These are phyloP conservation scores for Inga oerstediana DNA, from an alignment of 306 rosid species.

Conservation along the genomic window DNA sequence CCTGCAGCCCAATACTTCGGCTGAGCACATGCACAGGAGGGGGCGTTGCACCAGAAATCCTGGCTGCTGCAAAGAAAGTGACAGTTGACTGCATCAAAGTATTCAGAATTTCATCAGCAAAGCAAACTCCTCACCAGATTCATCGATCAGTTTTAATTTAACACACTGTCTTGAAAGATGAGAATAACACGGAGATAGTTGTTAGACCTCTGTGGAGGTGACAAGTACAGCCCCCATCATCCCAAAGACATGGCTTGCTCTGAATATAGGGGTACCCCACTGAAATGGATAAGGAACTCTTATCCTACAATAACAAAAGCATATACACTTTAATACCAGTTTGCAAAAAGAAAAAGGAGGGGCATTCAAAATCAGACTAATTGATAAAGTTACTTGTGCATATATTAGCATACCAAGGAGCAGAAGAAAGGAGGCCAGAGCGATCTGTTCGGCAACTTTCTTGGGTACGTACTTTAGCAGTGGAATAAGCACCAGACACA, in stretches of 20 bases:
- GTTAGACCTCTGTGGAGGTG: slow-evolving; percentile 79
- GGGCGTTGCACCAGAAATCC: slow-evolving; percentile 98
- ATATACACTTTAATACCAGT: neutral
- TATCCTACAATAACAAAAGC: slow-evolving; percentile 60
- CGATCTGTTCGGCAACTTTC: slow-evolving; percentile 81
- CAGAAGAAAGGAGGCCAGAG: slow-evolving; percentile 62
- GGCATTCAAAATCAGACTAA: neutral
- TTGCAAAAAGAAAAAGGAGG: neutral
- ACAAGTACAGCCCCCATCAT: slow-evolving; percentile 98
- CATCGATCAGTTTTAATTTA: slow-evolving; percentile 21
- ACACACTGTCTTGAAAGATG: slow-evolving; percentile 6
- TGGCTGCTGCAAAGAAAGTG: slow-evolving; percentile 78
- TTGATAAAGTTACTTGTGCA: neutral
- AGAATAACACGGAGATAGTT: slow-evolving; percentile 19
- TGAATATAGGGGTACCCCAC: slow-evolving; percentile 96
- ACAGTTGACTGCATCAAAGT: slow-evolving; percentile 80
- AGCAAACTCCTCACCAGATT: slow-evolving; percentile 8
- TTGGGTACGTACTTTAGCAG: slow-evolving; percentile 54
- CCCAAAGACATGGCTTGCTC: slow-evolving; percentile 91
- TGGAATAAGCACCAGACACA: slow-evolving; percentile 79
- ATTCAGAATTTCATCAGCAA: slow-evolving; percentile 25
- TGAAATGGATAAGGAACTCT: slow-evolving; percentile 87
- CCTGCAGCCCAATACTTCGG: slow-evolving; percentile 93
- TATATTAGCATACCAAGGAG: slow-evolving; percentile 69
- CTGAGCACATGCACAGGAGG: slow-evolving; percentile 84